A percentile compares a stretch with the other conserved stretches of the same genome.
These are phyloP conservation scores for Fusarium nematophilum DNA, from an alignment of 2,329 filamentous ascomycete species.

Conservation along the genomic window DNA sequence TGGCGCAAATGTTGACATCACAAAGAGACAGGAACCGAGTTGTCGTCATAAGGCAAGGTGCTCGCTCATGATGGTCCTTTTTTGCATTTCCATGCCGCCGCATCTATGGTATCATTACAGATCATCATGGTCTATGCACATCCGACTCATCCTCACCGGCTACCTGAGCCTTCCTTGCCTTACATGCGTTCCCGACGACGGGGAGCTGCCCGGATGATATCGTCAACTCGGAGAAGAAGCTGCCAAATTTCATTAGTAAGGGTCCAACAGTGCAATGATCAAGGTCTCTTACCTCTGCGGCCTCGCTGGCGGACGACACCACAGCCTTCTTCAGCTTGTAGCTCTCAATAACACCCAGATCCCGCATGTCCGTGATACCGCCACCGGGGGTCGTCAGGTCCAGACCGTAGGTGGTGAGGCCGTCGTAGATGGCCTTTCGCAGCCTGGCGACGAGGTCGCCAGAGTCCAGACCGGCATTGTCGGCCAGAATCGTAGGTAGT, in stretches of 20 bases:
- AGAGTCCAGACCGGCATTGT: slow-evolving; percentile 96
- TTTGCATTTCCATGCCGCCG: slow-evolving; percentile 45
- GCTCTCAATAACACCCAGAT: slow-evolving; percentile 94
- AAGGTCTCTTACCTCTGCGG: slow-evolving; percentile 80
- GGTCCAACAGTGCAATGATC: too few species aligned
- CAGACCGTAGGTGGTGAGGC: slow-evolving; percentile 90
- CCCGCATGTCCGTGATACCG: slow-evolving; percentile 94
- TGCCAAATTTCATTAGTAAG: slow-evolving; percentile 51
- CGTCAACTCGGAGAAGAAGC: slow-evolving; percentile 93
- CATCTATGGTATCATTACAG: slow-evolving; percentile 55
- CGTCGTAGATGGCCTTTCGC: slow-evolving; percentile 94
- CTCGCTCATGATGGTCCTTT: slow-evolving; percentile 41
- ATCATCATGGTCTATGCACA: slow-evolving; percentile 48
- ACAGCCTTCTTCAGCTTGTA: slow-evolving; percentile 99
- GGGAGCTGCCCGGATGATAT: slow-evolving; percentile 95
- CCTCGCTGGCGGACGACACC: slow-evolving; percentile 94
- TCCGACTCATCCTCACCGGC: slow-evolving; percentile 37
- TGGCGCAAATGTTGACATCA: slow-evolving; percentile 15
- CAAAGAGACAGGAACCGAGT: not conserved
- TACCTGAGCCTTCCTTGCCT: slow-evolving; percentile 29
- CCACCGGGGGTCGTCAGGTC: slow-evolving; percentile 91
- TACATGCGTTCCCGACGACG: slow-evolving; percentile 61
- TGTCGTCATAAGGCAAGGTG: slow-evolving; percentile 31
- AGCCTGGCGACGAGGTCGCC: slow-evolving; percentile 92
- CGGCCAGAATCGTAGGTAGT: slow-evolving; percentile 93